Conservation (phyloP, 352 stramenopile species). For the Phytophthora pini region DNA sequence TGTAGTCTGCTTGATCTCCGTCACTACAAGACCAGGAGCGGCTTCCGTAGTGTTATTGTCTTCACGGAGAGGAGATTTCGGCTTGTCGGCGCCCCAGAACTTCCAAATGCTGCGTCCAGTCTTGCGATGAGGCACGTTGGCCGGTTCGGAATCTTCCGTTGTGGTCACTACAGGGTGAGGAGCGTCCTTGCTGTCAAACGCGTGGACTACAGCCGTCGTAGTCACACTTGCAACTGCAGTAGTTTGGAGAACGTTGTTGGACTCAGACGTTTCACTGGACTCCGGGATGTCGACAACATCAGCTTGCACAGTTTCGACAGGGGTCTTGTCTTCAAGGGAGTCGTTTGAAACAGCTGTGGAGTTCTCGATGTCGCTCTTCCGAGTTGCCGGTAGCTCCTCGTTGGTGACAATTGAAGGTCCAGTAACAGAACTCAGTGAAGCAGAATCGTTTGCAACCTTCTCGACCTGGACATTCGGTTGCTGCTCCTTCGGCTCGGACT, state of each 20-base stretch:
- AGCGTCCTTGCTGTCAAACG: too few species aligned
- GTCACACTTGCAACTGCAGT: conserved; percentile 1
- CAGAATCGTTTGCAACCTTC: not conserved
- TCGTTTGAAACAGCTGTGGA: not conserved
- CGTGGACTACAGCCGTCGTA: not conserved
- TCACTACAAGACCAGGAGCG: not conserved
- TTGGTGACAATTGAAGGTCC: not conserved
- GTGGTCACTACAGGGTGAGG: not conserved
- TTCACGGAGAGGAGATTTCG: conserved; percentile 9
- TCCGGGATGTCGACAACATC: conserved; percentile 10
- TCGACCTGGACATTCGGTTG: too few species aligned
- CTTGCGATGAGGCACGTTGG: conserved; percentile 16
- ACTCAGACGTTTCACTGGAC: not conserved
- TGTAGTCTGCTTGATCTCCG: conserved; percentile 18
- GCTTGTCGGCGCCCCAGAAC: conserved; percentile 30
- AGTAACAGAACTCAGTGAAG: not conserved
- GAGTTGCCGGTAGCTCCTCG: conserved; percentile 6
- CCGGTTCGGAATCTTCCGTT: conserved; percentile 9
- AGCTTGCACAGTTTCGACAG: not conserved
- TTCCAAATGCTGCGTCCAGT: conserved; percentile 34
- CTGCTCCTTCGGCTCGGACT: too few species aligned
- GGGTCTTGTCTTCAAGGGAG: conserved; percentile 9
- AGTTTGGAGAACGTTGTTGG: not conserved
- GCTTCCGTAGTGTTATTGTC: conserved; percentile 1
- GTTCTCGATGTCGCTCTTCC: conserved; percentile 1